Conservation (phyloP, 163 green algal species). For the Coccomyxa subellipsoidea region DNA sequence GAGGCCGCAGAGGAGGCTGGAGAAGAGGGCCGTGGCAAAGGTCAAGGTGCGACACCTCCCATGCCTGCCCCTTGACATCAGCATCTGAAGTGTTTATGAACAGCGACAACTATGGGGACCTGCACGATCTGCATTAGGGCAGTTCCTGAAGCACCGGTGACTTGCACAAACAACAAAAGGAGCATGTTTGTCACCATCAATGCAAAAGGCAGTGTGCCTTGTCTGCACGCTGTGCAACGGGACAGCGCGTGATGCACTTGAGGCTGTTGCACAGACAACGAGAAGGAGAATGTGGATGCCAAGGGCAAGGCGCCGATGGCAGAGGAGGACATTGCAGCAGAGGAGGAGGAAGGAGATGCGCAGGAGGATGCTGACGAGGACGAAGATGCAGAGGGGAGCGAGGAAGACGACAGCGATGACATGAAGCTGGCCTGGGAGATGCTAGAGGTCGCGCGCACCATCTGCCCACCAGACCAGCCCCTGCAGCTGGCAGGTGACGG, state of each 20-base stretch:
- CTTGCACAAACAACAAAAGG: background rate
- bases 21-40: conserved; percentile 21
- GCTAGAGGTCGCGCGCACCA: conserved; percentile 66
- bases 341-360: conserved; percentile 10
- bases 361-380: conserved; percentile 23
- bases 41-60: conserved; percentile 9
- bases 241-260: background rate
- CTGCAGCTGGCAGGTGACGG: conserved; percentile 54
- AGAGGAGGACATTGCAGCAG: background rate
- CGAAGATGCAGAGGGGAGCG: conserved; percentile 39
- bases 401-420: conserved; percentile 27
- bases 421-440: conserved; percentile 80
- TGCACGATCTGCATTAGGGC: background rate
- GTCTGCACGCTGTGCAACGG: no score
- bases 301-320: background rate
- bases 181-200: background rate
- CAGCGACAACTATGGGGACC: background rate
- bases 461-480: conserved; percentile 43
- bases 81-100: background rate
- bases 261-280: background rate
- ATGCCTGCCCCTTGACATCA: background rate
- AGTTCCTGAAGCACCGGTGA: no score
- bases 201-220: no score
- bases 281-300: background rate
- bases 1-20: conserved; percentile 33